These are phyloP conservation scores for Boletus reticuloceps DNA, from an alignment of 768 basidiomycete species.

Conservation along the genomic window DNA sequence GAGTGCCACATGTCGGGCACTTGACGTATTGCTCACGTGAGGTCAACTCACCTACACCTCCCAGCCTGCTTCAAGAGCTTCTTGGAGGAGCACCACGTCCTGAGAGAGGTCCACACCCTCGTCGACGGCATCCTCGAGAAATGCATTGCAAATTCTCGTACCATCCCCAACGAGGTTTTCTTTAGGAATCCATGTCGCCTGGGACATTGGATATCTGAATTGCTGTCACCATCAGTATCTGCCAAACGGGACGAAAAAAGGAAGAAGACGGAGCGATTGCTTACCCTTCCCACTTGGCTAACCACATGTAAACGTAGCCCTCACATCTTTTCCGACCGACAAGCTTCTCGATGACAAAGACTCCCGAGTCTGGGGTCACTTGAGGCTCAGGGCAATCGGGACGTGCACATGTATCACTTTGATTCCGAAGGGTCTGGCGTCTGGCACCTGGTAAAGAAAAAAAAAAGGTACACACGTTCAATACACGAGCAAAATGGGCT, in stretches of 20 bases:
- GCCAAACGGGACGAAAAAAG: neutral
- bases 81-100: conserved; percentile 19
- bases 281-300: conserved; percentile 36
- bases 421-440: conserved; percentile 10
- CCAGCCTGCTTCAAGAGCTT: conserved; percentile 24
- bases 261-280: neutral
- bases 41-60: neutral
- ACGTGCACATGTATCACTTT: conserved; percentile 19
- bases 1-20: too few species aligned
- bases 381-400: conserved; percentile 24
- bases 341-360: conserved; percentile 27
- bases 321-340: conserved; percentile 25
- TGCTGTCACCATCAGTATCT: neutral
- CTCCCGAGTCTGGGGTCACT: conserved; percentile 1
- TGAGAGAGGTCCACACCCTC: conserved; percentile 20
- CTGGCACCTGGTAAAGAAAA: conserved; percentile 10
- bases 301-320: conserved; percentile 18
- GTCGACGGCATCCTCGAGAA: conserved; percentile 12
- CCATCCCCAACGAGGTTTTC: conserved; percentile 25
- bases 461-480: neutral
- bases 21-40: neutral
- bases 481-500: neutral
- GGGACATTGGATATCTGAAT: conserved; percentile 24
- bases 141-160: conserved; percentile 12
- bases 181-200: conserved; percentile 31